These are phyloP conservation scores for Phytopythium montanum DNA, from an alignment of 352 stramenopile genomes.

Conservation along the genomic window DNA sequence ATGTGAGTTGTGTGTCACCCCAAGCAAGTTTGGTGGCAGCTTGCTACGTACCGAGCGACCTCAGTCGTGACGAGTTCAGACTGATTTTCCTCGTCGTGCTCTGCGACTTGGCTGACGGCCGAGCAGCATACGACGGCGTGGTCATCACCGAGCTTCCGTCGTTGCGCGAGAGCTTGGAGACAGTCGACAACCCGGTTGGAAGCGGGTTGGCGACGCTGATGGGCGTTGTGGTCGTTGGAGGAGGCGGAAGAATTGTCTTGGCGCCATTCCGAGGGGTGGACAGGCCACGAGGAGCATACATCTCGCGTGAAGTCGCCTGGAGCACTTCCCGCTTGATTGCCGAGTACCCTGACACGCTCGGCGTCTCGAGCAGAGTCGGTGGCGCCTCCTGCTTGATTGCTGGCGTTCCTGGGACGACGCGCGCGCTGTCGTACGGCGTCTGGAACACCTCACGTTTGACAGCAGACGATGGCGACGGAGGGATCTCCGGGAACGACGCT, in stretches of 20 bases:
- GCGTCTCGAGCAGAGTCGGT: neutral
- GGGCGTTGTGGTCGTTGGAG: slow-evolving; percentile 6
- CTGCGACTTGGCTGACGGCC: slow-evolving; percentile 38
- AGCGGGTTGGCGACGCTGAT: neutral
- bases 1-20: neutral
- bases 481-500: neutral
- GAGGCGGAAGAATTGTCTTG: neutral
- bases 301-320: neutral
- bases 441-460: neutral
- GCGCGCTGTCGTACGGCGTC: neutral
- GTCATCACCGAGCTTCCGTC: slow-evolving; percentile 29
- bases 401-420: neutral
- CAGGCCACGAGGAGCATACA: neutral
- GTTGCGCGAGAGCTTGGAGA: slow-evolving; percentile 30
- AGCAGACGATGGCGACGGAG: neutral
- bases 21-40: too few relatives aligned
- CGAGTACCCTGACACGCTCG: neutral
- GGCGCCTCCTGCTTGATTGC: neutral
- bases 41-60: slow-evolving; percentile 28
- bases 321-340: neutral
- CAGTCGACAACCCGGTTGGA: slow-evolving; percentile 32
- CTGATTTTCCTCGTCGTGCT: slow-evolving; percentile 48
- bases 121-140: slow-evolving; percentile 38
- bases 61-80: slow-evolving; percentile 29
- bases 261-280: neutral